These are phyloP conservation scores for Glarea lozoyensis DNA, from an alignment of 495 filamentous ascomycete species.

Conservation along the genomic window DNA sequence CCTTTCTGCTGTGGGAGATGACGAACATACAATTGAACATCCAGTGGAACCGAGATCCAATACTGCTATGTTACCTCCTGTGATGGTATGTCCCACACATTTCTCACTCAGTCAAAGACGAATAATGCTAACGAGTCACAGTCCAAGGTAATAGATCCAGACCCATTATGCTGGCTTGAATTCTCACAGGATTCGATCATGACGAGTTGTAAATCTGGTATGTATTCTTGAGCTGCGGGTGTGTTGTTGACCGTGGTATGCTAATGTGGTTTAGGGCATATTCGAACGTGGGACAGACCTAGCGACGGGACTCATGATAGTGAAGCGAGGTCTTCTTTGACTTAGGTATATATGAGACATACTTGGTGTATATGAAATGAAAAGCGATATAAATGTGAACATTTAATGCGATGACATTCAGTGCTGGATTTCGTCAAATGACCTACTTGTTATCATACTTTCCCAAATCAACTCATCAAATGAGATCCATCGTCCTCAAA, in stretches of 20 bases:
- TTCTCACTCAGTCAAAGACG: background rate
- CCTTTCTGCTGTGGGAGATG: slow-evolving; percentile 37
- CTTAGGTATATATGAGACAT: no score
- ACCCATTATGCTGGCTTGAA: slow-evolving; percentile 80
- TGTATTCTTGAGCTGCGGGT: slow-evolving; percentile 17
- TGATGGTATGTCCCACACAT: slow-evolving; percentile 55
- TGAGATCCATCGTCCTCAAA: no score
- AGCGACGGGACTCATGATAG: slow-evolving; percentile 41
- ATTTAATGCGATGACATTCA: no score
- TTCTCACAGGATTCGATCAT: slow-evolving; percentile 89
- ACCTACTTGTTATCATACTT: no score
- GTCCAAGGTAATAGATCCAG: slow-evolving; percentile 78
- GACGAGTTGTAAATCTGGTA: slow-evolving; percentile 82
- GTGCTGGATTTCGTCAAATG: no score
- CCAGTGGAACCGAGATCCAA: slow-evolving; percentile 70
- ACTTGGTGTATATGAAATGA: no score
- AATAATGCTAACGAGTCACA: slow-evolving; percentile 23
- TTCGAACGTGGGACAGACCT: slow-evolving; percentile 81
- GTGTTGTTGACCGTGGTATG: slow-evolving; percentile 1
- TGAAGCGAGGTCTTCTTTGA: slow-evolving; percentile 2
- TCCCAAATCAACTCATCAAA: no score
- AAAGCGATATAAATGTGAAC: no score
- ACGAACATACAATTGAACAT: slow-evolving; percentile 49
- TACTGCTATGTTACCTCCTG: slow-evolving; percentile 84
- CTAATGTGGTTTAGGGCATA: slow-evolving; percentile 59